These are phyloP conservation scores for Boletus sp. DNA, from an alignment of 768 basidiomycete species.

Conservation along the genomic window DNA sequence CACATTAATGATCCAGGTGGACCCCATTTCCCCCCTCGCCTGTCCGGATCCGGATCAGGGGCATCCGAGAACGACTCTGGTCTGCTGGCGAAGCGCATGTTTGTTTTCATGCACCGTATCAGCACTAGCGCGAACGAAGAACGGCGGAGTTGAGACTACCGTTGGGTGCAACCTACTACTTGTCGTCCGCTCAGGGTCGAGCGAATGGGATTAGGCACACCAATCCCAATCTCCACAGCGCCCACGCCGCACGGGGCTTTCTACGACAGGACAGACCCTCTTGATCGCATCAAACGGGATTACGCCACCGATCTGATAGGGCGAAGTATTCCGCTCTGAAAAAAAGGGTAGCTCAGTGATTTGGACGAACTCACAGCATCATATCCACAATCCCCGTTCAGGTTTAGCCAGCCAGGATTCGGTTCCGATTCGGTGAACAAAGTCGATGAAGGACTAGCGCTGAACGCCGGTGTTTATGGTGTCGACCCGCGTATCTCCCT, in stretches of 20 bases:
- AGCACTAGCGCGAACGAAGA: background rate
- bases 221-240: background rate
- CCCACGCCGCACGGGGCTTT: background rate
- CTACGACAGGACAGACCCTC: background rate
- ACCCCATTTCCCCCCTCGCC: background rate
- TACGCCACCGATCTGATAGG: background rate
- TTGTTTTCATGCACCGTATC: background rate
- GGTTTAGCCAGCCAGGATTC: background rate
- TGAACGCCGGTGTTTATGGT: background rate
- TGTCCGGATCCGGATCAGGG: background rate
- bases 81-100: background rate
- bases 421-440: background rate
- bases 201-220: background rate
- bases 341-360: too few species aligned
- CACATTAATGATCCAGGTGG: background rate
- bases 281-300: constrained; percentile 1
- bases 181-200: background rate
- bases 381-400: background rate
- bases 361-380: background rate
- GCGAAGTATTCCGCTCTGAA: background rate
- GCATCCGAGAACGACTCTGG: background rate
- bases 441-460: background rate
- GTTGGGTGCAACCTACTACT: background rate
- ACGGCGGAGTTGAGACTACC: background rate
- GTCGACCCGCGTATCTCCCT: background rate